Evolutionary conservation across 768 basidiomycete genomes (phyloP), one percentile per base, ranked within the genome.

Genomic region (Termitomyces sp.): DNA sequence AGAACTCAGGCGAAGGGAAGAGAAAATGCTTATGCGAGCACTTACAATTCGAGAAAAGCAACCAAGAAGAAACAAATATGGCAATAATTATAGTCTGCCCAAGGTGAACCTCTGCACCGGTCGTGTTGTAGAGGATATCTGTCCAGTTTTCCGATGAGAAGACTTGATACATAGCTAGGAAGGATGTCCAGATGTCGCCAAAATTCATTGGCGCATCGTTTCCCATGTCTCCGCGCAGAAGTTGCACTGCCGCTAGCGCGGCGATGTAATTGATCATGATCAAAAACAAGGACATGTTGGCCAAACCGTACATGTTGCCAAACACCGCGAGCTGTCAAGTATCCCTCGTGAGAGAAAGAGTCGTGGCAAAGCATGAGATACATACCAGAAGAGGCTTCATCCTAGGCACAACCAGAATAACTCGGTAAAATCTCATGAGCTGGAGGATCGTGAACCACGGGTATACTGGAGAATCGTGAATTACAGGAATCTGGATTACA

Each of bases 91-190:
- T 77, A 2, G 84, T 80, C 68, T 98, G 95, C 1, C 87, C 80
- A 6, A 86, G 81, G 0, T 69, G 69, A 1, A 77, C 63, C 66
- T 94, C 92, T 1, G 89, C 83, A 9, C 67, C 68, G 0, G 86
- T 80, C 5, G 86, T 78, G 8, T 68, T 71, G 63, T 92, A 91
- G 38, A 92, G 66, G 7, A 91, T 77, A 60, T 82, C 75, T n/a
- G 88, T 85, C 95, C 96, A 98, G 69, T 97, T 93, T 72, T 98
- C 96, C 0, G 92, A 92, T 0, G 93, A 92, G 71, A 93, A 90
- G 1, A 98, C 78, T 71, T 95, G 82, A 67, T 95, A 98, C 64
- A 95, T 78, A 0, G 84, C 91, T 23, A 97, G 71, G 68, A 96
- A 98, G 0, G 91, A 76, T 64, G 90, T 92, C 75, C 84, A 95